Evolutionary conservation across 2,329 filamentous ascomycete species (phyloP).

Genomic region (Diaporthe velutina): DNA sequence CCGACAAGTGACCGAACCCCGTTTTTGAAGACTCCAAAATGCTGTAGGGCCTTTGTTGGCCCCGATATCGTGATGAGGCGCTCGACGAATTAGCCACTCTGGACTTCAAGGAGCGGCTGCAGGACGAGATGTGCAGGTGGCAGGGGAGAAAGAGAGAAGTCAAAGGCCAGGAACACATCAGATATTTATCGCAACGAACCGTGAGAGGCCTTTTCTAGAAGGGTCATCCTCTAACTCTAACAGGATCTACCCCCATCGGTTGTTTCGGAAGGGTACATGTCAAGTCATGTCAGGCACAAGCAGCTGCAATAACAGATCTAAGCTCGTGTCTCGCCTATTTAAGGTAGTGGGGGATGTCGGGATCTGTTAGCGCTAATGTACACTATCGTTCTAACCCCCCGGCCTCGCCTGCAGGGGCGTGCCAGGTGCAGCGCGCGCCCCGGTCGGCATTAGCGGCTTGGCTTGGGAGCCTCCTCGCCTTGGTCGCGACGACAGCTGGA

Average conservation of each 20-base stretch:
- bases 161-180: not conserved
- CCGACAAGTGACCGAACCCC: slow-evolving; percentile 1
- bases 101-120: not conserved
- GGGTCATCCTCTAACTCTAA: not conserved
- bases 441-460: slow-evolving; percentile 24
- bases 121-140: not conserved
- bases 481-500: slow-evolving; percentile 18
- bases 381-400: not conserved
- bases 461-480: slow-evolving; percentile 19
- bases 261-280: slow-evolving; percentile 16
- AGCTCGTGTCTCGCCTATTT: slow-evolving; percentile 14
- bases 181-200: not conserved
- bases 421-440: slow-evolving; percentile 12
- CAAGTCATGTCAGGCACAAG: slow-evolving; percentile 2
- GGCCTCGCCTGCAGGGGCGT: slow-evolving; percentile 1
- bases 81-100: not conserved
- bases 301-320: slow-evolving; percentile 13
- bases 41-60: not conserved
- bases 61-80: not conserved
- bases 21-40: not conserved
- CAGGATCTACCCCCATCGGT: not conserved
- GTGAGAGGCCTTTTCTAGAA: slow-evolving; percentile 19
- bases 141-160: not conserved
- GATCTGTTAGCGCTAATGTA: slow-evolving; percentile 24
- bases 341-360: not conserved